These are phyloP conservation scores for Zea luxurians DNA, from an alignment of 176 grass and related monocot genomes.

Conservation along the genomic window DNA sequence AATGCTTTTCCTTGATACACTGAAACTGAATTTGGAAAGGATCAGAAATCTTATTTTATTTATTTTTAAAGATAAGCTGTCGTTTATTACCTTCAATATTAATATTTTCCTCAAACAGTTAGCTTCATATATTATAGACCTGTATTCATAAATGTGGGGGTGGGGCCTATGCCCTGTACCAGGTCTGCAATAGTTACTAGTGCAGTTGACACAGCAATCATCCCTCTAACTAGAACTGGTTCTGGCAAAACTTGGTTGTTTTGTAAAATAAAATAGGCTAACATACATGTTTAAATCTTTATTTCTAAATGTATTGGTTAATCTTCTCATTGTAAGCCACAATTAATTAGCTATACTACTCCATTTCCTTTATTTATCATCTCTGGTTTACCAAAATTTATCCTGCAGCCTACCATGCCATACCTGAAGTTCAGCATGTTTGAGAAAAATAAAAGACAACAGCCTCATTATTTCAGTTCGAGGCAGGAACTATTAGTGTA, in stretches of 20 bases:
- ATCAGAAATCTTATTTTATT: not conserved
- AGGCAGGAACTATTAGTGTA: conserved; percentile 23
- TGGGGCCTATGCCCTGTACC: conserved; percentile 15
- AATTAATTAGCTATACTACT: conserved; percentile 8
- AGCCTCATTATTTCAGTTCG: conserved; percentile 3
- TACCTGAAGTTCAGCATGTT: not conserved
- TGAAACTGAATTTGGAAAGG: not conserved
- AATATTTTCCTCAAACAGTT: conserved; percentile 11
- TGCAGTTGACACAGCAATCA: conserved; percentile 25
- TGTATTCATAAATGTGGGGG: conserved; percentile 2
- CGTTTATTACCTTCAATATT: not conserved
- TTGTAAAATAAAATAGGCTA: conserved; percentile 15
- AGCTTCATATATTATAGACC: not conserved
- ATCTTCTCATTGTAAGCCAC: not conserved
- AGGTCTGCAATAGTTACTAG: not conserved
- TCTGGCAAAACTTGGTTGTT: conserved; percentile 6
- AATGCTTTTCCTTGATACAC: not conserved
- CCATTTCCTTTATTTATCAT: conserved; percentile 5
- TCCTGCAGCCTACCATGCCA: conserved; percentile 5
- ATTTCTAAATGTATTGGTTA: not conserved
- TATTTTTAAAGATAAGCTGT: not conserved
- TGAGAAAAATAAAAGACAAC: conserved; percentile 11
- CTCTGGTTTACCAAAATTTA: conserved; percentile 7
- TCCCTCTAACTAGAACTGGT: conserved; percentile 2
- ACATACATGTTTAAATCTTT: conserved; percentile 6